These are phyloP conservation scores for Combretum micranthum DNA, from an alignment of 345 rosid genomes.

Conservation along the genomic window DNA sequence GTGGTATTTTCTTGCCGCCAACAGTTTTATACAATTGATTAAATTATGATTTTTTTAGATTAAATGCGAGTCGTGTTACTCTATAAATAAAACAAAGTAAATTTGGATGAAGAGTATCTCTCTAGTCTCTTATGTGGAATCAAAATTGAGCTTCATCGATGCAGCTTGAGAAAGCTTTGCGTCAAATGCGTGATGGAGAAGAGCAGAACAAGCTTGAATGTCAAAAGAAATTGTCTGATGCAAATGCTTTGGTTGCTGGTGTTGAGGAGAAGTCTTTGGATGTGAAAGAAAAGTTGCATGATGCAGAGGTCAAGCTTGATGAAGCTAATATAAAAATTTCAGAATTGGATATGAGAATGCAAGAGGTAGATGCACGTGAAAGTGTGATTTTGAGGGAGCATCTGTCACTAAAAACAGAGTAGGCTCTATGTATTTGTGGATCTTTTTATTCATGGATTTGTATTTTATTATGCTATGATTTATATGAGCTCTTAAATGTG, in stretches of 20 bases:
- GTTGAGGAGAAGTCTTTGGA: conserved; percentile 48
- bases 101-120: not conserved
- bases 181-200: conserved; percentile 42
- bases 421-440: conserved; percentile 11
- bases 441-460: not conserved
- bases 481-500: not conserved
- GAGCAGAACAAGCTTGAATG: conserved; percentile 43
- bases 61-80: not conserved
- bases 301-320: conserved; percentile 58
- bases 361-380: conserved; percentile 67
- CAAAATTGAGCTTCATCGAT: conserved; percentile 2
- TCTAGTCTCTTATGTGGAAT: not conserved
- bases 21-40: too few relatives aligned
- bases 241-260: conserved; percentile 48
- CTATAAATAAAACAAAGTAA: not conserved
- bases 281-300: conserved; percentile 46
- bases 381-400: conserved; percentile 51
- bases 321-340: conserved; percentile 51
- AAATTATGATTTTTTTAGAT: too few relatives aligned
- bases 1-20: too few relatives aligned
- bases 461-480: not conserved
- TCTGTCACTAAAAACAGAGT: conserved; percentile 66
- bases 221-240: conserved; percentile 58
- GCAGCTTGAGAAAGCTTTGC: conserved; percentile 75
- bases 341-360: conserved; percentile 61